phyloP scores from a whole-genome alignment of 2,329 filamentous ascomycete genomes.

The Penicillium sp. region DNA sequence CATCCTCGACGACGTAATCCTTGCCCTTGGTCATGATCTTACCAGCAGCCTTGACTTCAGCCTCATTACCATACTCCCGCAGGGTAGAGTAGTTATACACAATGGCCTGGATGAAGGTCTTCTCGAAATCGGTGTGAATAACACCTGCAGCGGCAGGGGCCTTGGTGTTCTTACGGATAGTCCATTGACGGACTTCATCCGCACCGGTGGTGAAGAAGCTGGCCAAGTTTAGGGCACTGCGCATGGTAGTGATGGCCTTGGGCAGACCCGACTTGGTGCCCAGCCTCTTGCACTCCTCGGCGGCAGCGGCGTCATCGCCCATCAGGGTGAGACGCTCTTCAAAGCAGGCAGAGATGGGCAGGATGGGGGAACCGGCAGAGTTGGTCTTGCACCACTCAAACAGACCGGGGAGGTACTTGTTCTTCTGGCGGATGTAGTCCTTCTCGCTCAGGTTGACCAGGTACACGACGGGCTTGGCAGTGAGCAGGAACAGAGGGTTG shows the following conservation, averaged over 20 bases:
- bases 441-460: constrained; percentile 96
- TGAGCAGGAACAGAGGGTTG: constrained; percentile 92
- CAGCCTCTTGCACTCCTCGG: constrained; percentile 86
- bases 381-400: constrained; percentile 95
- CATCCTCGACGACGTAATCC: constrained; percentile 71
- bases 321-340: constrained; percentile 89
- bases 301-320: constrained; percentile 74
- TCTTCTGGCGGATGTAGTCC: constrained; percentile 98
- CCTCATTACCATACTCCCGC: constrained; percentile 87
- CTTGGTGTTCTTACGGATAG: constrained; percentile 92
- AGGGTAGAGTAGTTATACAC: constrained; percentile 87
- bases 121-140: constrained; percentile 98
- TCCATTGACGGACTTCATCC: constrained; percentile 98
- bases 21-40: constrained; percentile 99
- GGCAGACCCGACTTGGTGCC: constrained; percentile 86
- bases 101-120: constrained; percentile 97
- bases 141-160: constrained; percentile 97
- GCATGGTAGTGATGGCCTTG: constrained; percentile 92
- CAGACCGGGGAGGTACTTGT: constrained; percentile 95
- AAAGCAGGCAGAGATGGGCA: constrained; percentile 89
- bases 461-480: constrained; percentile 96
- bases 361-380: constrained; percentile 83
- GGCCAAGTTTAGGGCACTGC: constrained; percentile 83
- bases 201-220: constrained; percentile 97
- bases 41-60: constrained; percentile 86